A percentile compares a stretch with the other conserved stretches of the same genome.
Conservation (phyloP, 2,329 filamentous ascomycete species). For the Lomentospora prolificans region DNA sequence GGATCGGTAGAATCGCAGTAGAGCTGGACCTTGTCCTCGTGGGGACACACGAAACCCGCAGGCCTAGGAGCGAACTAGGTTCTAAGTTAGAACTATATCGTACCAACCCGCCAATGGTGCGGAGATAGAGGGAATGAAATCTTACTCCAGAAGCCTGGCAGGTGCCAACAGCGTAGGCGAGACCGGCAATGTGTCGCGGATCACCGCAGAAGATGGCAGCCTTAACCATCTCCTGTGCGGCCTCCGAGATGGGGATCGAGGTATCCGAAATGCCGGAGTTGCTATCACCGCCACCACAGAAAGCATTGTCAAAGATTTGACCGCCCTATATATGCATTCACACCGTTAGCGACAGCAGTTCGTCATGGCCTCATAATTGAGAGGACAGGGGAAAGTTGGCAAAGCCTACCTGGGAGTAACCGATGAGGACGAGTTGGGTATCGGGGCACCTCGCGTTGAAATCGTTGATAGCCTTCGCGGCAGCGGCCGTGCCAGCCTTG, state of each 20-base stretch:
- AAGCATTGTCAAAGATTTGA: constrained; percentile 53
- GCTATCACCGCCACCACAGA: constrained; percentile 49
- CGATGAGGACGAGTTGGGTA: constrained; percentile 49
- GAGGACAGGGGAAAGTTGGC: not conserved
- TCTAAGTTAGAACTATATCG: not conserved
- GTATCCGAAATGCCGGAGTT: constrained; percentile 33
- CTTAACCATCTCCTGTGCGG: constrained; percentile 45
- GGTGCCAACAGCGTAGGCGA: constrained; percentile 51
- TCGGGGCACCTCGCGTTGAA: constrained; percentile 46
- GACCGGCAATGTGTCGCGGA: constrained; percentile 44
- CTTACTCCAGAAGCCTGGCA: constrained; percentile 47
- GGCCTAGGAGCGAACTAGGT: constrained; percentile 50
- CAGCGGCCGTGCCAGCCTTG: constrained; percentile 45
- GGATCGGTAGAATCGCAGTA: constrained; percentile 57
- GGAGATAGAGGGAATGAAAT: not conserved
- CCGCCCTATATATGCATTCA: constrained; percentile 39
- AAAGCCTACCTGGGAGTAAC: constrained; percentile 46
- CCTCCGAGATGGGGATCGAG: constrained; percentile 28
- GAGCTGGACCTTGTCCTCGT: constrained; percentile 38
- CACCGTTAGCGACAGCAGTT: no score
- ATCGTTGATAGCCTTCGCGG: constrained; percentile 47
- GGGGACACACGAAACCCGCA: constrained; percentile 46
- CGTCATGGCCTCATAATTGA: not conserved
- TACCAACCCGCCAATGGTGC: not conserved
- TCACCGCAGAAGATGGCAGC: constrained; percentile 57